Conservation (phyloP, 495 filamentous ascomycete species). For the Pseudoneurospora amorphoporcata region DNA sequence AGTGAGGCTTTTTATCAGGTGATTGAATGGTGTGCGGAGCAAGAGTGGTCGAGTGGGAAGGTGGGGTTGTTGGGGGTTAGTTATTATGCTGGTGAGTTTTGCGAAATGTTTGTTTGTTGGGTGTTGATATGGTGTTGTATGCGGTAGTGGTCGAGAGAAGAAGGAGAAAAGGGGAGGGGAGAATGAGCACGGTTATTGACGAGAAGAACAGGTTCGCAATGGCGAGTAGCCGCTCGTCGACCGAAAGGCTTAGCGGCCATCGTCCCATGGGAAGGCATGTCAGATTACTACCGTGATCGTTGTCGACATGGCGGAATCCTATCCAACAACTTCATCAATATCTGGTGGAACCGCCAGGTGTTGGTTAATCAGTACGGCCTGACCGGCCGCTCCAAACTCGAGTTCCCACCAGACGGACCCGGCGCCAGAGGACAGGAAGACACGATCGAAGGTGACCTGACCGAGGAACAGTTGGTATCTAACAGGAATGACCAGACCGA, state of each 20-base stretch:
- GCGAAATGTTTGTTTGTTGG: slow-evolving; percentile 3
- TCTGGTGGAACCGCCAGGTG: slow-evolving; percentile 60
- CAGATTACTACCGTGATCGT: slow-evolving; percentile 53
- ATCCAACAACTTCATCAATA: slow-evolving; percentile 50
- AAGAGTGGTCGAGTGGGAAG: slow-evolving; percentile 51
- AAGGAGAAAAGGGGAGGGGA: neutral
- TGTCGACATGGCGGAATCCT: slow-evolving; percentile 58
- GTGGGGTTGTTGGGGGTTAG: slow-evolving; percentile 52
- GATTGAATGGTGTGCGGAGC: slow-evolving; percentile 54
- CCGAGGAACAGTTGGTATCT: slow-evolving; percentile 37
- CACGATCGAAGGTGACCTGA: slow-evolving; percentile 48
- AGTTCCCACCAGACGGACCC: slow-evolving; percentile 24
- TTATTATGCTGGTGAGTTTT: slow-evolving; percentile 45
- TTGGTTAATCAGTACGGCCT: slow-evolving; percentile 53
- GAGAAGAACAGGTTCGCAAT: slow-evolving; percentile 31
- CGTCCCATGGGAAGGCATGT: slow-evolving; percentile 62
- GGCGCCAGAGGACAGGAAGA: slow-evolving; percentile 38
- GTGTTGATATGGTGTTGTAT: neutral
- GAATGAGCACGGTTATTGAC: neutral
- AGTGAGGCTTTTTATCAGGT: slow-evolving; percentile 51
- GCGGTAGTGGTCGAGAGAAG: neutral
- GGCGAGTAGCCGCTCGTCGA: slow-evolving; percentile 50
- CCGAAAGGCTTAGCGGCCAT: slow-evolving; percentile 51
- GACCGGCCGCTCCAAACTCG: slow-evolving; percentile 14
- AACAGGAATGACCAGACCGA: slow-evolving; percentile 50